These are phyloP conservation scores for Ogataea paradorogensis DNA, from an alignment of 805 yeast species.

Conservation along the genomic window DNA sequence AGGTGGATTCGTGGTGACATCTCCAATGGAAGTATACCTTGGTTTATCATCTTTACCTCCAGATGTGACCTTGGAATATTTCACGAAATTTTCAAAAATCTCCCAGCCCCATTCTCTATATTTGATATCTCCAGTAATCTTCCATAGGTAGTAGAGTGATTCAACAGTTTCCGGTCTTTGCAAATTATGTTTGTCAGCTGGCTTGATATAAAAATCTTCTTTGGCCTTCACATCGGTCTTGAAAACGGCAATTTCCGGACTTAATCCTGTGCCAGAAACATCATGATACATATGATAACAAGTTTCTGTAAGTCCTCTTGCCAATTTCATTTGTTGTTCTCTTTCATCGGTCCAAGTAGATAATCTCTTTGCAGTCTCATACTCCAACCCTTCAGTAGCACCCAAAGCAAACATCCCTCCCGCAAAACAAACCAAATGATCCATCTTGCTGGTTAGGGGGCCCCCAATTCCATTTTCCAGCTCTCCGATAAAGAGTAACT, in stretches of 20 bases:
- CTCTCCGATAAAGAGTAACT: constrained; percentile 73
- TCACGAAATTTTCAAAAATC: constrained; percentile 67
- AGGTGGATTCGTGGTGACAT: constrained; percentile 61
- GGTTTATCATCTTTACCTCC: constrained; percentile 45
- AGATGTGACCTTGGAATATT: constrained; percentile 50
- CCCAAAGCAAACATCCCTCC: constrained; percentile 89
- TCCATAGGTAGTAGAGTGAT: constrained; percentile 73
- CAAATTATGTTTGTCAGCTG: constrained; percentile 73
- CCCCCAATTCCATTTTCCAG: constrained; percentile 65
- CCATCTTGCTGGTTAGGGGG: constrained; percentile 71
- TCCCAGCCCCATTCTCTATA: constrained; percentile 90
- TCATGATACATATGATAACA: constrained; percentile 84
- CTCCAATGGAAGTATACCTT: constrained; percentile 59
- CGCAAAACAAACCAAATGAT: constrained; percentile 86
- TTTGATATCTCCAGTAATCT: constrained; percentile 74
- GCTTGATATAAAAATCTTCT: constrained; percentile 65
- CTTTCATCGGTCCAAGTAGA: constrained; percentile 56
- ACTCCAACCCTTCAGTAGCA: constrained; percentile 72
- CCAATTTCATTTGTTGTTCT: constrained; percentile 65
- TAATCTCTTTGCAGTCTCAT: constrained; percentile 51
- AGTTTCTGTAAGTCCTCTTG: constrained; percentile 70
- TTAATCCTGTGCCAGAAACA: constrained; percentile 65
- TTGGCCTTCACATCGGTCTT: constrained; percentile 47
- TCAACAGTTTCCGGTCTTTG: constrained; percentile 96
- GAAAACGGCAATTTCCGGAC: constrained; percentile 89